Base-by-base conservation (phyloP, 495 filamentous ascomycete species). In the Astrothelium macrocarpum region DNA sequence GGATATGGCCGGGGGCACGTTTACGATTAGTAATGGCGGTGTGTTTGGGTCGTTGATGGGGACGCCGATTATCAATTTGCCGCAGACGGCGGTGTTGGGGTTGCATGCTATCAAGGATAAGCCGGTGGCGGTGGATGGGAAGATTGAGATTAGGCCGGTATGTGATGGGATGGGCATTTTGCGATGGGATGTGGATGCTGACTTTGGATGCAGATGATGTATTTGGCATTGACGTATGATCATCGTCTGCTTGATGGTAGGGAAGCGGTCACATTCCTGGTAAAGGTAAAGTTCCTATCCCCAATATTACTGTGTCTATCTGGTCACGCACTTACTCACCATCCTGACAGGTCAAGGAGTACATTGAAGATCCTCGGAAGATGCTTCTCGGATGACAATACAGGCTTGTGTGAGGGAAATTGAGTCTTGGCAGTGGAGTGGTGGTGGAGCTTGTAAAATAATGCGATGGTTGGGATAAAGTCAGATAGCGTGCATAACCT, bases 81-180 rank as follows among this genome's bases (percentile, higher is more conserved):
- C 94, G 25, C 94, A 98, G 75, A 93, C 90, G 42, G 94, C 93
- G 60, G 94, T 98, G 29, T 81, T 98, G 63, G 94, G 94, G 62
- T 85, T 98, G n/a, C 94, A 98, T 75, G 90, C 93, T 32, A 97
- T 96, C 75, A 97, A 97, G 81, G 92, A 98, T 45, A 91, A 88
- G 71, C 84, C 93, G 0, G 88, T 97, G 42, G 92, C 80, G 29
- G 77, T 97, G 46, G 90, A 96, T 70, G 94, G 95, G 59, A 91
- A 96, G 78, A 76, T 97, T 45, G 93, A 95, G 72, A 88, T 96
- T 67, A 85, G 94, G 65, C 94, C 95, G 28, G 85, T 88, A 78
- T 65, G 82, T 73, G 23, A 25, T 56, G 10, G n/a, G 28, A 31
- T 7, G 12, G 59, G 34, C 20, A 25, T n/a, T 20, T n/a, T 5